phyloP scores from a whole-genome alignment of 345 rosid species.

The Salix arbutifolia region DNA sequence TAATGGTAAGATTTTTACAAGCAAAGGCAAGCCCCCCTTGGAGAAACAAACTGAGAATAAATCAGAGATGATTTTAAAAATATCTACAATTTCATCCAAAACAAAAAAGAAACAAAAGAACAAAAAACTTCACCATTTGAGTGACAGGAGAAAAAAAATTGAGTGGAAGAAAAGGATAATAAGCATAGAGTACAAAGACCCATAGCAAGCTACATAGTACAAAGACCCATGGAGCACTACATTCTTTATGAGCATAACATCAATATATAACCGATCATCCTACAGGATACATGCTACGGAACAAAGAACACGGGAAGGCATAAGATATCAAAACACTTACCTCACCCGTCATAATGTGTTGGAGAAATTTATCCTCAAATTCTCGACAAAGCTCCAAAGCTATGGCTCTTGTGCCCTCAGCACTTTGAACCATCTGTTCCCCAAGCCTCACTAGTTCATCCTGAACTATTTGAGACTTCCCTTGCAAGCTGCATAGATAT shows the following conservation, averaged over 20 bases:
- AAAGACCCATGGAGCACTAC: background rate
- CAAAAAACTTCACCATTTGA: background rate
- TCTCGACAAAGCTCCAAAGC: conserved; percentile 99
- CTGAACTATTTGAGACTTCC: conserved; percentile 81
- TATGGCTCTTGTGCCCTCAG: conserved; percentile 92
- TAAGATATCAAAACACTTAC: conserved; percentile 42
- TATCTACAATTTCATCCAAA: background rate
- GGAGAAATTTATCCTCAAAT: conserved; percentile 96
- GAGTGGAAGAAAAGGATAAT: background rate
- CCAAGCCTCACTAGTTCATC: conserved; percentile 87
- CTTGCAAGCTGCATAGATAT: conserved; percentile 61
- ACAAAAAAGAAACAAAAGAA: background rate
- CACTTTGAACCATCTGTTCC: conserved; percentile 70
- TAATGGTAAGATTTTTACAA: background rate
- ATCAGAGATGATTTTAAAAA: background rate
- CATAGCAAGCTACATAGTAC: background rate
- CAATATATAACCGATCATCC: background rate
- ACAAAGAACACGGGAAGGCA: background rate
- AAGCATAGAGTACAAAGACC: background rate
- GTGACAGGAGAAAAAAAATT: background rate
- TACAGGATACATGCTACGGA: background rate
- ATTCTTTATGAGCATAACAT: background rate
- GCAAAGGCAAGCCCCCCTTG: background rate
- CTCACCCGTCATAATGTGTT: conserved; percentile 81
- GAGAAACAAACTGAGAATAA: background rate